Percentiles rank a stretch among this genome's conserved stretches.
Conservation (phyloP, 208 protist species). For the Crithidia thermophila region DNA sequence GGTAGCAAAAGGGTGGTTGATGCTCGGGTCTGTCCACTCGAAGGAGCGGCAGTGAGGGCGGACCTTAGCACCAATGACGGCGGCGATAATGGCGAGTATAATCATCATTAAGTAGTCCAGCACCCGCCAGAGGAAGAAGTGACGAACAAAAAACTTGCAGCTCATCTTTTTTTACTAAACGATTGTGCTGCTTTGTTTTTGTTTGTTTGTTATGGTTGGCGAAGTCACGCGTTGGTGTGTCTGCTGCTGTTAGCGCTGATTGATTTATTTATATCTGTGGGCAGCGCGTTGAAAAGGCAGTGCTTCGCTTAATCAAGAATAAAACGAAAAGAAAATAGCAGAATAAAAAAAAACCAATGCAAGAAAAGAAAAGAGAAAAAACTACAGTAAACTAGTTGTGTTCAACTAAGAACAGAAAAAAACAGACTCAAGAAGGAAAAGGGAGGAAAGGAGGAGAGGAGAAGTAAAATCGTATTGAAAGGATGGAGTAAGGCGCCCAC, state of each 20-base stretch:
- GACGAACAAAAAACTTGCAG: not conserved
- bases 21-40: slow-evolving; percentile 67
- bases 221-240: no score
- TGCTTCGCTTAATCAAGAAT: slow-evolving; percentile 28
- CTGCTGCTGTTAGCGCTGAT: not conserved
- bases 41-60: slow-evolving; percentile 67
- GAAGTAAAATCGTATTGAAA: not conserved
- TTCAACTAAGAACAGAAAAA: not conserved
- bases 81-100: slow-evolving; percentile 24
- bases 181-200: no score
- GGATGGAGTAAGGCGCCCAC: no score
- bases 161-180: slow-evolving; percentile 8
- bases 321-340: slow-evolving; percentile 31
- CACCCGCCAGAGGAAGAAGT: slow-evolving; percentile 44
- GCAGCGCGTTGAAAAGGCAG: no score
- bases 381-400: slow-evolving; percentile 6
- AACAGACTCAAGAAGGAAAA: slow-evolving; percentile 9
- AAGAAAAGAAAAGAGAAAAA: not conserved
- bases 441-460: not conserved
- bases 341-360: slow-evolving; percentile 15
- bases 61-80: slow-evolving; percentile 21
- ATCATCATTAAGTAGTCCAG: slow-evolving; percentile 48
- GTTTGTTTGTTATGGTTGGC: no score
- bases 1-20: slow-evolving; percentile 44
- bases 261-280: not conserved